Conservation (phyloP, 2,329 filamentous ascomycete species). For the Raffaelea arxii region DNA sequence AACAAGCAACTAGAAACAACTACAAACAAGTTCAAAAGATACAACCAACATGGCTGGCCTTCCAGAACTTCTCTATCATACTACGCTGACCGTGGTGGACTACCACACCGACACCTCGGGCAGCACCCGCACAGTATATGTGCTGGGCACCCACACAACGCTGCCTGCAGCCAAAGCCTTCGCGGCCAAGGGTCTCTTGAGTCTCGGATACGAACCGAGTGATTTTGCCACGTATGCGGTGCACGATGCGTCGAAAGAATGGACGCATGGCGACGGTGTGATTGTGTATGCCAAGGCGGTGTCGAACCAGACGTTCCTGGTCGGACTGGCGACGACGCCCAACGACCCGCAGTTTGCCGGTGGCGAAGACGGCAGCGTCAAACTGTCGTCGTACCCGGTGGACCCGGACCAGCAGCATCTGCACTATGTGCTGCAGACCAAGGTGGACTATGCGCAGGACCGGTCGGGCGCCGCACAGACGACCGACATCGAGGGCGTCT, state of each 20-base stretch:
- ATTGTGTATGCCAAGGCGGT: slow-evolving; percentile 26
- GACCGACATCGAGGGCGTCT: slow-evolving; percentile 29
- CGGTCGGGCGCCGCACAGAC: slow-evolving; percentile 22
- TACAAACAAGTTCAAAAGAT: neutral
- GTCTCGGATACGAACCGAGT: slow-evolving; percentile 24
- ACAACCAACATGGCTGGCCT: slow-evolving; percentile 8
- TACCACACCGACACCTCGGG: slow-evolving; percentile 21
- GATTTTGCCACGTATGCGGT: slow-evolving; percentile 27
- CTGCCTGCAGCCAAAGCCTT: slow-evolving; percentile 27
- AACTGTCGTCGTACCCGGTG: slow-evolving; percentile 13
- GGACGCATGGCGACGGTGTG: slow-evolving; percentile 28
- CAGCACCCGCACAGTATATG: slow-evolving; percentile 20
- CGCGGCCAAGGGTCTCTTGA: slow-evolving; percentile 19
- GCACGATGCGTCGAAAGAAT: slow-evolving; percentile 12
- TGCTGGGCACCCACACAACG: slow-evolving; percentile 28
- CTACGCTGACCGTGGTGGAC: slow-evolving; percentile 22
- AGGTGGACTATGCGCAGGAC: slow-evolving; percentile 29
- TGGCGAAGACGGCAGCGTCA: slow-evolving; percentile 13
- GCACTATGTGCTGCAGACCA: slow-evolving; percentile 32
- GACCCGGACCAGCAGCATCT: slow-evolving; percentile 19
- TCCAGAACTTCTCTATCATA: slow-evolving; percentile 27
- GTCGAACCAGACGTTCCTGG: slow-evolving; percentile 25
- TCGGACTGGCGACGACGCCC: slow-evolving; percentile 26
- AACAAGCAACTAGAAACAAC: neutral
- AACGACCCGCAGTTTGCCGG: slow-evolving; percentile 23